Percentiles rank a stretch among this genome's conserved stretches.
Conservation (phyloP, 306 rosid species). For the Corylus americana region DNA sequence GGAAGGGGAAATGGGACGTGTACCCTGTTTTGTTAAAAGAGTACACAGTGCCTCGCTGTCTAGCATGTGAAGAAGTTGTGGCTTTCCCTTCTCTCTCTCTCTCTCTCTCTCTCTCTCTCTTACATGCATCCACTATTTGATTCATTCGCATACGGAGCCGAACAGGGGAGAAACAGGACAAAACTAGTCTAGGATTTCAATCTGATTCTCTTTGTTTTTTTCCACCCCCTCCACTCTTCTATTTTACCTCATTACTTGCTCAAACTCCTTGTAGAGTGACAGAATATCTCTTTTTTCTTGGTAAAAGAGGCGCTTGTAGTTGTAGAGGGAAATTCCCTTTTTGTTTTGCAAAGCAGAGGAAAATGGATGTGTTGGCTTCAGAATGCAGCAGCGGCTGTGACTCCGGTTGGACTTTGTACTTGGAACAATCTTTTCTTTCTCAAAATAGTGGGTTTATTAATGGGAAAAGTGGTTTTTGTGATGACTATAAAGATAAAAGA, state of each 20-base stretch:
- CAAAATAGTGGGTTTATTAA: constrained; percentile 35
- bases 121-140: neutral
- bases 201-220: constrained; percentile 42
- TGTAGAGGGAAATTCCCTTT: constrained; percentile 22
- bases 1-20: constrained; percentile 58
- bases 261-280: constrained; percentile 22
- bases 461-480: constrained; percentile 28
- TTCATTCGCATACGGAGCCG: constrained; percentile 40
- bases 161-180: constrained; percentile 54
- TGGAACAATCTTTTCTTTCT: constrained; percentile 66
- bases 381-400: constrained; percentile 86
- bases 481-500: constrained; percentile 27
- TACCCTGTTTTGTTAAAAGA: constrained; percentile 54
- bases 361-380: constrained; percentile 67
- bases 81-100: constrained; percentile 30
- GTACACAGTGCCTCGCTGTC: constrained; percentile 80
- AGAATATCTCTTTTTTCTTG: constrained; percentile 27
- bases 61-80: constrained; percentile 66
- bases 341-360: neutral
- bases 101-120: no score
- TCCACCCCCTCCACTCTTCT: constrained; percentile 30
- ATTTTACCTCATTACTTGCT: constrained; percentile 35
- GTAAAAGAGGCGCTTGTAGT: constrained; percentile 27
- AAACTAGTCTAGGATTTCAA: constrained; percentile 52
- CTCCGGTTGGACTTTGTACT: constrained; percentile 96